Evolutionary conservation across 176 grass and related monocot genomes (phyloP).

Genomic region (Carex parvula): DNA sequence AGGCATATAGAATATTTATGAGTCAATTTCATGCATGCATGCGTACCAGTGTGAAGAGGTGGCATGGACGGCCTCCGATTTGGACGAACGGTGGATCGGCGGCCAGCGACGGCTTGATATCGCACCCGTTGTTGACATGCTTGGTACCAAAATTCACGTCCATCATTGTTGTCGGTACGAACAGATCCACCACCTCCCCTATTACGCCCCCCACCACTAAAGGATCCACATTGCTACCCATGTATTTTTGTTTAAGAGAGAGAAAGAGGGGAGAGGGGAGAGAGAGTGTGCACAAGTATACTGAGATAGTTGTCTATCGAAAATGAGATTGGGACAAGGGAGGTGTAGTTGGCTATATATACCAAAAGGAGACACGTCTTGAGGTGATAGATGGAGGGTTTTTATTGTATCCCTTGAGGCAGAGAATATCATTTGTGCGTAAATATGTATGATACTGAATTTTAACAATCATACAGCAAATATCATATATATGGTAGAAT

Average conservation of each 20-base stretch:
- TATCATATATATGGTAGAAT: too few relatives aligned
- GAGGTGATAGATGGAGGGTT: background rate
- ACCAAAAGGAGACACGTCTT: background rate
- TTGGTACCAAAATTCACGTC: constrained; percentile 50
- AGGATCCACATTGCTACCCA: constrained; percentile 67
- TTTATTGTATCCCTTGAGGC: too few relatives aligned
- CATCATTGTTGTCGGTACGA: constrained; percentile 64
- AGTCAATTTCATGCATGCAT: background rate
- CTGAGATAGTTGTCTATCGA: background rate
- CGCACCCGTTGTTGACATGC: constrained; percentile 75
- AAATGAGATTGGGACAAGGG: background rate
- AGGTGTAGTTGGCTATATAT: constrained; percentile 6
- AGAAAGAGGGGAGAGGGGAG: background rate
- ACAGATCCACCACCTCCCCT: constrained; percentile 83
- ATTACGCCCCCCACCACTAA: constrained; percentile 78
- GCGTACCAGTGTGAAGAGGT: constrained; percentile 63
- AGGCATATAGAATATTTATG: too few relatives aligned
- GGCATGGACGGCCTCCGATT: constrained; percentile 48
- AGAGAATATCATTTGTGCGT: too few relatives aligned
- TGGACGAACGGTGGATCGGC: constrained; percentile 40
- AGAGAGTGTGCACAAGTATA: background rate
- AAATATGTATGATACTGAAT: too few relatives aligned
- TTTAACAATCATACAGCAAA: too few relatives aligned
- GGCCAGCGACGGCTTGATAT: constrained; percentile 64
- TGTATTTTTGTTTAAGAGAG: constrained; percentile 2